Conservation (phyloP, 495 filamentous ascomycete species). For the Trichoderma erinaceum region DNA sequence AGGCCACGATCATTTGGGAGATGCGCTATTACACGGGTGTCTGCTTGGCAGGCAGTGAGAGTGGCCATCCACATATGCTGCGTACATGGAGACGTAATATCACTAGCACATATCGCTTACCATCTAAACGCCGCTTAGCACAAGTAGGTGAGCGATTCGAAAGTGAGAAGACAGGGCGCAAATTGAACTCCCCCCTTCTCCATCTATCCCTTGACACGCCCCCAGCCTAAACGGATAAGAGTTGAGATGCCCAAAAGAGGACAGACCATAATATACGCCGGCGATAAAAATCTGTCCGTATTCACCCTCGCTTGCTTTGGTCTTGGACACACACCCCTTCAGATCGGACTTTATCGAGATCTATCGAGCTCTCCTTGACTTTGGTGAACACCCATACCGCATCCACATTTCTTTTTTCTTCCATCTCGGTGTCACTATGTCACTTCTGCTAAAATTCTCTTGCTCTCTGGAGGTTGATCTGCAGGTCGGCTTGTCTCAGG, state of each 20-base stretch:
- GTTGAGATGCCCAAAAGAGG: not conserved
- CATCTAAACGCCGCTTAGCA: not conserved
- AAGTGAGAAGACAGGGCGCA: not conserved
- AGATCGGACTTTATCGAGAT: not conserved
- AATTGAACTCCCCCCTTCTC: not conserved
- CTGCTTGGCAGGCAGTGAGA: not conserved
- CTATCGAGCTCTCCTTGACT: slow-evolving; percentile 8
- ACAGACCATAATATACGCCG: not conserved
- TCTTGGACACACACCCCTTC: not conserved
- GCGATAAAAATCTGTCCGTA: not conserved
- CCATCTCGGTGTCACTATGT: not conserved
- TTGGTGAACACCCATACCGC: slow-evolving; percentile 4
- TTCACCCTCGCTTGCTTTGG: slow-evolving; percentile 2
- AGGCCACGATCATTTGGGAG: not conserved
- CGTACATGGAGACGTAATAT: not conserved
- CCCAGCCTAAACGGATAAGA: not conserved
- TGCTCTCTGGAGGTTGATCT: not conserved
- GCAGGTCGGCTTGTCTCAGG: slow-evolving; percentile 14
- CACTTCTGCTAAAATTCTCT: not conserved
- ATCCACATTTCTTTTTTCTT: slow-evolving; percentile 3
- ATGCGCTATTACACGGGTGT: not conserved
- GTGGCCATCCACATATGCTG: not conserved
- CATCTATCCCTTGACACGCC: not conserved
- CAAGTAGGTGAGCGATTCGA: too few species aligned
- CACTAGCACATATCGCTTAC: too few species aligned